Evolutionary conservation across 2,329 filamentous ascomycete species (phyloP).

Genomic region (Cordyceps farinosa): DNA sequence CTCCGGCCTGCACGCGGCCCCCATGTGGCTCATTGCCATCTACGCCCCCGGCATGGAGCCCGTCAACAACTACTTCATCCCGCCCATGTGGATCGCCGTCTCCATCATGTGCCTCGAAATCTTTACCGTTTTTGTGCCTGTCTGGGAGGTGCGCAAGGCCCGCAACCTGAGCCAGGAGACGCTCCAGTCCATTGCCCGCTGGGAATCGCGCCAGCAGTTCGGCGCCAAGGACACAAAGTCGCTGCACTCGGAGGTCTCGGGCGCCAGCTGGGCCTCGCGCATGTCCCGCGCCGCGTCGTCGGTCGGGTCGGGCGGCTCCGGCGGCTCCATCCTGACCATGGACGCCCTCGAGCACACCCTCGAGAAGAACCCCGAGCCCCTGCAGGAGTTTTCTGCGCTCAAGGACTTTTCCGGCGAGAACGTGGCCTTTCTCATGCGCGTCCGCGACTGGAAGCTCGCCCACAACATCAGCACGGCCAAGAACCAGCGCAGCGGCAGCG

Average conservation of each 20-base stretch:
- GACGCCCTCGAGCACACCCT: conserved; percentile 57
- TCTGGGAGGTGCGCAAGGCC: conserved; percentile 51
- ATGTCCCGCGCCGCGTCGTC: conserved; percentile 33
- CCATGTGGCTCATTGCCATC: conserved; percentile 63
- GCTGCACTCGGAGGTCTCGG: conserved; percentile 32
- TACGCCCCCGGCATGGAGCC: conserved; percentile 48
- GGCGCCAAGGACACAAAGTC: conserved; percentile 30
- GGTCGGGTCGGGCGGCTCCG: conserved; percentile 27
- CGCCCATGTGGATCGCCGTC: conserved; percentile 61
- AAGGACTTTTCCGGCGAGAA: conserved; percentile 66
- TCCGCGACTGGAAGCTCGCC: conserved; percentile 50
- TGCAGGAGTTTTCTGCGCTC: conserved; percentile 59
- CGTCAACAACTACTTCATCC: conserved; percentile 54
- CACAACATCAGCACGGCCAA: conserved; percentile 22
- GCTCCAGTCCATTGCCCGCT: conserved; percentile 46
- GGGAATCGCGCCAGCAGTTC: conserved; percentile 40
- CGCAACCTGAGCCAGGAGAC: conserved; percentile 45
- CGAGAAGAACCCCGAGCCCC: conserved; percentile 50
- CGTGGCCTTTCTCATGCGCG: conserved; percentile 59
- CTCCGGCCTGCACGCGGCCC: conserved; percentile 57
- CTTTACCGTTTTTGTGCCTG: conserved; percentile 61
- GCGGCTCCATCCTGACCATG: conserved; percentile 54
- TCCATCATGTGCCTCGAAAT: conserved; percentile 62
- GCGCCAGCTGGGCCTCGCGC: conserved; percentile 35
- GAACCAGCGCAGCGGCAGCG: conserved; percentile 19